Base-by-base conservation (phyloP, 345 rosid genomes). In the Populus davidiana region DNA sequence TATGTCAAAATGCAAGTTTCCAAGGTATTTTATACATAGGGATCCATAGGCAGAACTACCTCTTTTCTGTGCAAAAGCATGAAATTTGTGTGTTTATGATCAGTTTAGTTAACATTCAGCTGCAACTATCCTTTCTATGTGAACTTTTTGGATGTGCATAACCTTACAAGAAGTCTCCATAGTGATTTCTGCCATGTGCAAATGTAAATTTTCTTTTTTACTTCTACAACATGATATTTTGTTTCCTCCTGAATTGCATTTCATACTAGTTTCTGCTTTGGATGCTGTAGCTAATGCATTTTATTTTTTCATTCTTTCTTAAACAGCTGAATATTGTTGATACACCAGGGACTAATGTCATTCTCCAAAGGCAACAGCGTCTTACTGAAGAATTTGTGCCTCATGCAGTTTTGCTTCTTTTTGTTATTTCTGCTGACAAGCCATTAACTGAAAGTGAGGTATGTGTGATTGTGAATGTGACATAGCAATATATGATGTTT, bases 381-480 rank as follows among this genome's bases (percentile, higher is more conserved):
- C 90, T 96, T 21, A 92, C 99, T 17, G 99, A 96, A 88, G 99
- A 96, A 82, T 96, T 93, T 83, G 91, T 93, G 69, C 98, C 97
- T 80, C 94, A 90, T 78, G 94, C 98, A 27, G 97, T 92, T 88
- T 88, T 96, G 86, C 95, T 96, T 83, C 84, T 96, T 73, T 93
- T 93, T 74, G 98, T 96, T 76, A 89, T 96, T 79, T 96, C 99
- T 74, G 97, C 97, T 80, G 99, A 96, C 80, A 96, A 96, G 11
- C 98, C 97, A 54, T 86, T 96, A 80, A 92, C 98, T 38, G 99
- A 93, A 86, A 96, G 97, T 84, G 99, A 93, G 95, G 99, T 96
- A 88, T 67, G 62, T 8, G 75, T 41, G 87, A 20, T 38, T 74
- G 74, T 67, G 54, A 71, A 70, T 76, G 54, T 70, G 71, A 43